Evolutionary conservation across 768 basidiomycete genomes (phyloP).

Genomic region (Guyanaporus albipodus): DNA sequence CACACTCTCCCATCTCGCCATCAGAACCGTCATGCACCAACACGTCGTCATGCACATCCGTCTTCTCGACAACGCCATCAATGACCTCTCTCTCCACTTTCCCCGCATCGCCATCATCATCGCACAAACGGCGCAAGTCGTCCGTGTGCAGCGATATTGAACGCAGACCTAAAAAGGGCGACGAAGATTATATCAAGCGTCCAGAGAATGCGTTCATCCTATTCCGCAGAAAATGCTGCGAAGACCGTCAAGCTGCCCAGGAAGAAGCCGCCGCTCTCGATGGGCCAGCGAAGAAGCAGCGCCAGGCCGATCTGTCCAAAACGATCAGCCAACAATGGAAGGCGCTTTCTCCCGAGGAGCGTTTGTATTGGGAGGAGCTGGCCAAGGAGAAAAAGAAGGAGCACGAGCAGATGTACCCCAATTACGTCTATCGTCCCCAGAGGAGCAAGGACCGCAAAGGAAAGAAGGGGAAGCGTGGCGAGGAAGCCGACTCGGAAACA

Average conservation of each 20-base stretch:
- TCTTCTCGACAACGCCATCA: conserved; percentile 38
- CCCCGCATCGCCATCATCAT: conserved; percentile 31
- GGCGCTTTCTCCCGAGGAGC: conserved; percentile 57
- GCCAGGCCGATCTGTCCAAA: conserved; percentile 77
- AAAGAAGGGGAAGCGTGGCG: conserved; percentile 37
- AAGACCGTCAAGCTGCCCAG: conserved; percentile 57
- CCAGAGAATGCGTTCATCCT: conserved; percentile 85
- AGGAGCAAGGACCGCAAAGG: conserved; percentile 47
- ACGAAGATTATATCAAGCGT: conserved; percentile 80
- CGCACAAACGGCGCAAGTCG: conserved; percentile 51
- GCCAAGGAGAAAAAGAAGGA: conserved; percentile 80
- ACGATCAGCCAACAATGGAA: conserved; percentile 83
- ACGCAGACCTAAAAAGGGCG: conserved; percentile 56
- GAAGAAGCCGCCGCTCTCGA: conserved; percentile 40
- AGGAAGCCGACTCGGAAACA: conserved; percentile 49
- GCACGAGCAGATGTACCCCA: conserved; percentile 69
- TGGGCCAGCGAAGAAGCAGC: conserved; percentile 62
- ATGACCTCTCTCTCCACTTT: conserved; percentile 33
- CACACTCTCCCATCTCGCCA: conserved; percentile 40
- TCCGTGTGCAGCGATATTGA: conserved; percentile 46
- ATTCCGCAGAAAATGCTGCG: conserved; percentile 75
- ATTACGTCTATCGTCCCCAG: conserved; percentile 78
- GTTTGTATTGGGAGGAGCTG: conserved; percentile 68
- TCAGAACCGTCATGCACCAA: conserved; percentile 16
- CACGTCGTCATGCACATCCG: conserved; percentile 41